phyloP scores from a whole-genome alignment of 1,284 basidiomycete genomes.

The Ustilago lituana region DNA sequence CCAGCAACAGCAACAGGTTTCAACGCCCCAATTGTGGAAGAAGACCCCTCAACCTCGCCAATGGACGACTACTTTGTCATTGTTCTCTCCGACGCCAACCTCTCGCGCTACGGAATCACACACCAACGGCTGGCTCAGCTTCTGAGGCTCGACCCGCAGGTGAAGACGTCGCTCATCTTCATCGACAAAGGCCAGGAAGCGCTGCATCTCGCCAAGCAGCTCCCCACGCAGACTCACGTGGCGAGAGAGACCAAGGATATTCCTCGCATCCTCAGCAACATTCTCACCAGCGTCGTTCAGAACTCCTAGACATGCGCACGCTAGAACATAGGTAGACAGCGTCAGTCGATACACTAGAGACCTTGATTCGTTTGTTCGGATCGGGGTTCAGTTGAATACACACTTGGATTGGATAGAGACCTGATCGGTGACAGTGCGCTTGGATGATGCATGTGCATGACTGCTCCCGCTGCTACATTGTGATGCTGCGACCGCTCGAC shows the following conservation, averaged over 20 bases:
- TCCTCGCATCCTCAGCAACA: slow-evolving; percentile 58
- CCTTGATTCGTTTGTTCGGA: too few relatives aligned
- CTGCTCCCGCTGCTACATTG: too few relatives aligned
- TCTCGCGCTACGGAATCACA: slow-evolving; percentile 67
- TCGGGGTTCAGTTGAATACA: too few relatives aligned
- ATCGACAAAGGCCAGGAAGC: slow-evolving; percentile 62
- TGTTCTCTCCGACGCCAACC: slow-evolving; percentile 67
- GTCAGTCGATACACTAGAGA: too few relatives aligned
- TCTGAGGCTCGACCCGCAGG: slow-evolving; percentile 54
- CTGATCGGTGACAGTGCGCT: too few relatives aligned
- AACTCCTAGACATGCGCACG: slow-evolving; percentile 11
- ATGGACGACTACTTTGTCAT: slow-evolving; percentile 68
- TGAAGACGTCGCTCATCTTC: slow-evolving; percentile 64
- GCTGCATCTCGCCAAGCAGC: slow-evolving; percentile 38
- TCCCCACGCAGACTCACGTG: slow-evolving; percentile 61
- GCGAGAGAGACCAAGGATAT: slow-evolving; percentile 58
- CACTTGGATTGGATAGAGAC: too few relatives aligned
- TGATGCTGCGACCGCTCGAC: too few relatives aligned
- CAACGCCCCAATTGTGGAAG: slow-evolving; percentile 17
- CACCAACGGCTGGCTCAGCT: slow-evolving; percentile 45
- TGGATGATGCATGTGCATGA: too few relatives aligned
- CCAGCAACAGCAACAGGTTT: slow-evolving; percentile 24
- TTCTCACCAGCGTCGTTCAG: slow-evolving; percentile 59
- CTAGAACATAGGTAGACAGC: too few relatives aligned
- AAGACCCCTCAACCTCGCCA: slow-evolving; percentile 25